Percentiles rank a stretch among this genome's conserved stretches.
Evolutionary conservation across 768 basidiomycete genomes (phyloP).

Genomic region (Russula brevipes): DNA sequence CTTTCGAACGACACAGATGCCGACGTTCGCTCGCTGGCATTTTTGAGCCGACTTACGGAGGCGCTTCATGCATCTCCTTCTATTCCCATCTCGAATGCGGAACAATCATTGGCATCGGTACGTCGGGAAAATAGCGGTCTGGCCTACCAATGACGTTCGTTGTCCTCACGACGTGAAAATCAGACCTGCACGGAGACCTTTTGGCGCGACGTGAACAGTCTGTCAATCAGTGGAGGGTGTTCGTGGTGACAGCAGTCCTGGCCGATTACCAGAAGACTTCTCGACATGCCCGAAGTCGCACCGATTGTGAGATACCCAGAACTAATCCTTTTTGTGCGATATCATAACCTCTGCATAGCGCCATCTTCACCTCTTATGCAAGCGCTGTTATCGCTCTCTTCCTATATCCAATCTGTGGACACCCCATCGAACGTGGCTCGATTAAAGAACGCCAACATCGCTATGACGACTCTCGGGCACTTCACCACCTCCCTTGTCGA

Average conservation of each 20-base stretch:
- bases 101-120: slow-evolving; percentile 8
- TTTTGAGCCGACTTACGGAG: slow-evolving; percentile 22
- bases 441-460: slow-evolving; percentile 1
- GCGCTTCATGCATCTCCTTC: slow-evolving; percentile 22
- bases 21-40: slow-evolving; percentile 20
- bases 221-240: slow-evolving; percentile 10
- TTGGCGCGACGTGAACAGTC: slow-evolving; percentile 7
- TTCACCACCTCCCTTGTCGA: slow-evolving; percentile 13
- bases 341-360: neutral
- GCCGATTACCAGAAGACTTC: slow-evolving; percentile 10
- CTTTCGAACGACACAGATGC: neutral
- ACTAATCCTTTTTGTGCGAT: neutral
- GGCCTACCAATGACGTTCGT: neutral
- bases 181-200: slow-evolving; percentile 8
- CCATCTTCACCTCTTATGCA: slow-evolving; percentile 19
- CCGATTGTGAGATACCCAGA: neutral
- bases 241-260: slow-evolving; percentile 4
- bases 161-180: neutral
- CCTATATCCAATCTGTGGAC: slow-evolving; percentile 10
- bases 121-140: neutral
- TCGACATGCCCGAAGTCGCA: neutral
- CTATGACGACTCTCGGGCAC: neutral
- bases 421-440: neutral
- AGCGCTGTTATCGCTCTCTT: slow-evolving; percentile 11
- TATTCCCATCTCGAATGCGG: slow-evolving; percentile 11